Conservation (phyloP, 2,329 filamentous ascomycete species). For the Trichoderma gracile region DNA sequence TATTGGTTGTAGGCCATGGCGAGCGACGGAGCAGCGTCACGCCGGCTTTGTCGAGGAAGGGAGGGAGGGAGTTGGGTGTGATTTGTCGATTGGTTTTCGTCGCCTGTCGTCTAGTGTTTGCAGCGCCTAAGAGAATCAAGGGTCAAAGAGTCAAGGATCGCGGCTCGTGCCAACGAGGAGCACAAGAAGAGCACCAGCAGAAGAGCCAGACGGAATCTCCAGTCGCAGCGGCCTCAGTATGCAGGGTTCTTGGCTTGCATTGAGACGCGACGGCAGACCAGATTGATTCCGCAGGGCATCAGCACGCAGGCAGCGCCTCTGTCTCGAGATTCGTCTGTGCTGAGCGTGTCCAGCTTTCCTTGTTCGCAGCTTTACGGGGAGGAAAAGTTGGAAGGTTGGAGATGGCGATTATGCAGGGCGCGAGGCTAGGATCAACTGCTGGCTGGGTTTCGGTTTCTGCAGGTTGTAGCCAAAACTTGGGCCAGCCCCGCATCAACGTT, state of each 20-base stretch:
- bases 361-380: neutral
- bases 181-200: neutral
- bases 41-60: neutral
- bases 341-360: neutral
- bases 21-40: conserved; percentile 23
- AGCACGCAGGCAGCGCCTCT: neutral
- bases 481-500: conserved; percentile 35
- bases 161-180: neutral
- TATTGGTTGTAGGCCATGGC: conserved; percentile 64
- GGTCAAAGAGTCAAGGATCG: neutral
- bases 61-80: neutral
- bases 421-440: conserved; percentile 15
- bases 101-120: neutral
- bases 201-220: neutral
- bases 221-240: conserved; percentile 9
- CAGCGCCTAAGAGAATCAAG: neutral
- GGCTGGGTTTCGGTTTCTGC: neutral
- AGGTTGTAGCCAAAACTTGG: neutral
- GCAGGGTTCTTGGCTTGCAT: conserved; percentile 21
- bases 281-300: neutral
- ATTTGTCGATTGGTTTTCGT: no score
- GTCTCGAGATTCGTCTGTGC: neutral
- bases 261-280: neutral
- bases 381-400: neutral
- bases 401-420: conserved; percentile 13